Evolutionary conservation across 441 rosid species (phyloP), one percentile per base, ranked within the genome.

Genomic region (Lepidium campestre): DNA sequence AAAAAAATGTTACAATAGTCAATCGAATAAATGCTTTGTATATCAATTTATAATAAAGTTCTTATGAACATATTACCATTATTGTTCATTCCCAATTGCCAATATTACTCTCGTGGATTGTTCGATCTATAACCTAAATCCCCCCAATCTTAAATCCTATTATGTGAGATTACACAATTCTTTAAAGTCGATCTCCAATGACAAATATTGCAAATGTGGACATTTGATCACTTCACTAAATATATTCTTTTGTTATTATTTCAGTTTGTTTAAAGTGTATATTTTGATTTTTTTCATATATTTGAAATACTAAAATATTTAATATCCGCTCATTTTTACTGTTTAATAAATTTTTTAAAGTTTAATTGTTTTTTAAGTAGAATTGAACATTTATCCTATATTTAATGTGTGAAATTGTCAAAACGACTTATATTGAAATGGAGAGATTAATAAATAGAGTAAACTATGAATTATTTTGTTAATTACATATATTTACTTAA

Each of bases 11-110:
- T 73, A 61, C 68, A 73, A 60, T 54, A 60, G 77, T 67, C 68
- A 67, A 61, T 67, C 49, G 73, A 73, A 73, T 73, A 73, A 59
- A 67, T 73, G 73, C 73, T 60, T 61, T 73, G 64, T 60, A 47
- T 67, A 44, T 39, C 64, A 20, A 61, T 29, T 32, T 50, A 19
- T 42, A 22, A 25, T 49, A 65, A 52, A 23, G 14, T 27, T 13
- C 29, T 23, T 66, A 58, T 49, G 39, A 37, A 56, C 15, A 72
- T 58, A 65, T 57, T 50, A 63, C 35, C 69, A 35, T 45, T 48
- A 42, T 52, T 37, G 22, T 48, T 48, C 39, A 32, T 40, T 57
- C 27, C 25, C 41, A 40, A 7, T 65, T 72, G n/a, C n/a, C 48
- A 71, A 47, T 18, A 27, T 36, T 71, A 55, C 13, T 45, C 35